Conservation (phyloP, 805 yeast genomes). For the Pichia exigua region DNA sequence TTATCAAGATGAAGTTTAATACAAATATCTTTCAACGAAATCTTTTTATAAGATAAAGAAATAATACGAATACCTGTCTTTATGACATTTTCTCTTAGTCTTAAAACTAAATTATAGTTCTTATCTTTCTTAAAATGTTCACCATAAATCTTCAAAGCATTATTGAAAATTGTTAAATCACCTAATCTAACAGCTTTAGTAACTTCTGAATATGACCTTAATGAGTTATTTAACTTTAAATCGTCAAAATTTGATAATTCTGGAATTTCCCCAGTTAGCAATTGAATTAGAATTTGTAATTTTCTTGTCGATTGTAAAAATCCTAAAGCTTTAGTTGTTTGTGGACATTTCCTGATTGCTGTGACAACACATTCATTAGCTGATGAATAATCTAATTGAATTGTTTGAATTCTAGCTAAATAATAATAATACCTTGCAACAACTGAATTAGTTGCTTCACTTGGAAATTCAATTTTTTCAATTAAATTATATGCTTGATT, state of each 20-base stretch:
- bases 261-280: slow-evolving; percentile 95
- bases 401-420: slow-evolving; percentile 81
- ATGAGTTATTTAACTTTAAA: slow-evolving; percentile 46
- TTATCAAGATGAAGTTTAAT: slow-evolving; percentile 84
- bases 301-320: slow-evolving; percentile 87
- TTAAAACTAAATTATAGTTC: slow-evolving; percentile 72
- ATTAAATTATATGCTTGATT: slow-evolving; percentile 84
- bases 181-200: slow-evolving; percentile 91
- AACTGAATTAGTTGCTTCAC: slow-evolving; percentile 67
- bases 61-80: slow-evolving; percentile 95
- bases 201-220: slow-evolving; percentile 77
- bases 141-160: slow-evolving; percentile 58
- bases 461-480: slow-evolving; percentile 84
- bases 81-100: slow-evolving; percentile 93
- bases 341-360: slow-evolving; percentile 96
- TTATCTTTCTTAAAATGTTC: slow-evolving; percentile 62
- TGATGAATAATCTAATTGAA: slow-evolving; percentile 85
- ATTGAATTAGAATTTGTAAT: slow-evolving; percentile 78
- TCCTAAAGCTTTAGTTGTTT: slow-evolving; percentile 74
- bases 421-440: slow-evolving; percentile 90
- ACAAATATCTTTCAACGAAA: slow-evolving; percentile 89
- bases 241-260: slow-evolving; percentile 76
- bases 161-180: slow-evolving; percentile 73
- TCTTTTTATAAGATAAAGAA: slow-evolving; percentile 82
- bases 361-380: slow-evolving; percentile 87